Evolutionary conservation across 345 rosid genomes (phyloP).

Genomic region (Lenwebbia sp.): DNA sequence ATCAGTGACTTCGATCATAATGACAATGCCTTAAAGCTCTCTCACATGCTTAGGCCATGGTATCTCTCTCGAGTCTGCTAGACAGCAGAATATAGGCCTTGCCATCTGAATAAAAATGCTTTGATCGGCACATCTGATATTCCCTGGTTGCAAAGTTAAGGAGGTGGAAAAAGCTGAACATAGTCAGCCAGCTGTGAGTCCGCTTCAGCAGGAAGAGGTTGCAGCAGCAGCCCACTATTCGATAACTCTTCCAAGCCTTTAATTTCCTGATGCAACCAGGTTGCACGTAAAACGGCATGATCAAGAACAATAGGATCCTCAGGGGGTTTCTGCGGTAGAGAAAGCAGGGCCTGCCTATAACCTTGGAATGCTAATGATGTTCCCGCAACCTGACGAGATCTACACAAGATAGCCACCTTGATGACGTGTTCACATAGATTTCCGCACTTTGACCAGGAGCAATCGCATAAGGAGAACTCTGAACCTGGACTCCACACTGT

Average conservation of each 20-base stretch:
- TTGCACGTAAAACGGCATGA: slow-evolving; percentile 25
- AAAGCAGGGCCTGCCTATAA: slow-evolving; percentile 31
- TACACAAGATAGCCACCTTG: slow-evolving; percentile 36
- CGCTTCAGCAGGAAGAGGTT: slow-evolving; percentile 21
- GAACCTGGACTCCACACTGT: slow-evolving; percentile 46
- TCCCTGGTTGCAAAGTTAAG: neutral
- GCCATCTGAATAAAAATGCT: neutral
- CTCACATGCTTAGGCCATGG: neutral
- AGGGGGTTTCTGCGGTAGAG: slow-evolving; percentile 32
- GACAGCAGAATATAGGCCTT: neutral
- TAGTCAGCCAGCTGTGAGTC: slow-evolving; percentile 9
- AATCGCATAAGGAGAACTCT: slow-evolving; percentile 41
- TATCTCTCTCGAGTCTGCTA: neutral
- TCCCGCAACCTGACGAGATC: slow-evolving; percentile 29
- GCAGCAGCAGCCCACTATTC: slow-evolving; percentile 32
- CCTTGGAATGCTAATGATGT: slow-evolving; percentile 29
- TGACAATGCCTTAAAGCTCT: neutral
- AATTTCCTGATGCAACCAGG: slow-evolving; percentile 20
- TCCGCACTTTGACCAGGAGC: slow-evolving; percentile 30
- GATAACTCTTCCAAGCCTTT: slow-evolving; percentile 29
- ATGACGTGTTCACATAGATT: slow-evolving; percentile 43
- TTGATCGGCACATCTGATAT: neutral
- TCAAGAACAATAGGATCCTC: slow-evolving; percentile 38
- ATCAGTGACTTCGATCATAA: neutral
- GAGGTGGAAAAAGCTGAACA: neutral